Evolutionary conservation across 2,329 filamentous ascomycete genomes (phyloP), one percentile per base, ranked within the genome.

Genomic region (Drechslerella coelobrocha): DNA sequence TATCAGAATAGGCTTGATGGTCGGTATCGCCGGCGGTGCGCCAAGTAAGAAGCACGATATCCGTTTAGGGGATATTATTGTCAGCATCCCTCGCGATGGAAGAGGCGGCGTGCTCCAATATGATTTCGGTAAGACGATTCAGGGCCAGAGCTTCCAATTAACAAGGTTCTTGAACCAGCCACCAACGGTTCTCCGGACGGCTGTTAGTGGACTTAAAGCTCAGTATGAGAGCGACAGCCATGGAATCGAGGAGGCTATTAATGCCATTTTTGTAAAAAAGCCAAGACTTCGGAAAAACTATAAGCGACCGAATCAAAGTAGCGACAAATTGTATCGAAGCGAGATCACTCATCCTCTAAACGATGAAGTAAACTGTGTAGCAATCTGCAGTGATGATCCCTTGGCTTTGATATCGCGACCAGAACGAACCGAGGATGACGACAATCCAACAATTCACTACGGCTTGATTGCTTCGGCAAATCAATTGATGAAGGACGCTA

Each of bases 21-120:
- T 68, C 10, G 62, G 62, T 4, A 52, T 60, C 9, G 62, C 34
- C 31, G 50, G 59, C 26, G 59, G 59, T 4, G 59, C 41, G n/a
- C 59, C 59, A 9, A 69, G 68, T 73, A 9, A 10, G 45, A 73
- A 61, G 45, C 52, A 71, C 31, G 63, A 68, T 24, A 54, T 68
- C 12, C 54, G 63, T 21, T 24, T 68, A 2, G 63, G 56, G n/a
- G 63, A 68, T 39, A 23, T 68, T 50, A 56, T 62, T 9, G 63
- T 68, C 7, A 50, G 47, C 47, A 21, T 27, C 27, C 45, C 56
- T 19, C 9, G 29, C 12, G 23, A 55, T 37, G 37, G 29, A 17
- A 31, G 19, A 5, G 41, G 51, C n/a, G 60, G 66, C 8, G 66
- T 72, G 7, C 12, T 66, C 19, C 66, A 72, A 23, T 72, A 66